These are phyloP conservation scores for Mucor racemosus DNA, from an alignment of 371 early-diverging fungal genomes.

Conservation along the genomic window DNA sequence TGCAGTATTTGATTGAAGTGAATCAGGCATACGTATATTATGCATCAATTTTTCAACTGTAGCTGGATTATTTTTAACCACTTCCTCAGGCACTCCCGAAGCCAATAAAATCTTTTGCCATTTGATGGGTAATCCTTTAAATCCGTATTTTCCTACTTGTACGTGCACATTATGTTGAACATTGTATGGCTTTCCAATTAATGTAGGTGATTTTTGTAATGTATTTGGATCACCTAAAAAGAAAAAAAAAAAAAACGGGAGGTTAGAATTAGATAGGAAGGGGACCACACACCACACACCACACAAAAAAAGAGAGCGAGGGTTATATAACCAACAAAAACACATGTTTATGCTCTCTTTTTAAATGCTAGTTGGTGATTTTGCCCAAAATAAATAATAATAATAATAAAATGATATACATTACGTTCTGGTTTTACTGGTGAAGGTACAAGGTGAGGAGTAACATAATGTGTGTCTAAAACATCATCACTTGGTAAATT, in stretches of 20 bases:
- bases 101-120: constrained; percentile 62
- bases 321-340: not conserved
- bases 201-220: constrained; percentile 23
- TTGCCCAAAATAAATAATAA: not conserved
- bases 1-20: constrained; percentile 29
- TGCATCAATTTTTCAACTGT: constrained; percentile 61
- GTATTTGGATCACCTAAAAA: constrained; percentile 26
- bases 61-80: constrained; percentile 56
- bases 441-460: constrained; percentile 65
- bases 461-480: constrained; percentile 65
- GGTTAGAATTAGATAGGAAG: not conserved
- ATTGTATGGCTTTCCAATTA: constrained; percentile 68
- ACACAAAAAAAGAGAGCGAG: constrained; percentile 1
- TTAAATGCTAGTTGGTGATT: not conserved
- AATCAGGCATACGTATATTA: constrained; percentile 59
- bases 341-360: constrained; percentile 20
- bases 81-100: constrained; percentile 62
- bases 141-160: constrained; percentile 55
- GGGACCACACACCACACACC: not conserved
- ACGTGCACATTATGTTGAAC: constrained; percentile 68
- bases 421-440: constrained; percentile 38
- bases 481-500: constrained; percentile 68
- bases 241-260: not conserved
- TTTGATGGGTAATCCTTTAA: constrained; percentile 62
- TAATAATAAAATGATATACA: not conserved